Evolutionary conservation across 2,329 filamentous ascomycete genomes (phyloP).

Genomic region (Pseudogymnoascus sp.): DNA sequence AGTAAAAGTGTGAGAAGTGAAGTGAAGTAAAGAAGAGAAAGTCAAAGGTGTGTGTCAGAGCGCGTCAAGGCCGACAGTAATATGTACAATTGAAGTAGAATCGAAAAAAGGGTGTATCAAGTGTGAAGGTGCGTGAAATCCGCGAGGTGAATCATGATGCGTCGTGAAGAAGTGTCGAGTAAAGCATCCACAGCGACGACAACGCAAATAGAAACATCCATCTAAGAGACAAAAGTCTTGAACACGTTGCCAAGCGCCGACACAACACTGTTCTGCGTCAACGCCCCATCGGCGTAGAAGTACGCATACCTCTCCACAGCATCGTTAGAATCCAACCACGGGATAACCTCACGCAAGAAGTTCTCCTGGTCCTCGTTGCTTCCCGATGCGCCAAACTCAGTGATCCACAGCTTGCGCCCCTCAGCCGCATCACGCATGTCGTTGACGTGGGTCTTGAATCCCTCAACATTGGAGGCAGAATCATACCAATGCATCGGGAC

Average conservation of each 20-base stretch:
- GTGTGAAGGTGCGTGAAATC: conserved; percentile 6
- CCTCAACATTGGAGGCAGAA: conserved; percentile 30
- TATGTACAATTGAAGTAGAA: not conserved
- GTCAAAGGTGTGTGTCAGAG: not conserved
- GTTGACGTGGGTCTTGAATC: conserved; percentile 40
- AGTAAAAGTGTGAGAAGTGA: not conserved
- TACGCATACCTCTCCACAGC: conserved; percentile 38
- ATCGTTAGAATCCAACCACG: conserved; percentile 37
- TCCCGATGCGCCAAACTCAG: conserved; percentile 38
- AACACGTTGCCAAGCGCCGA: not conserved
- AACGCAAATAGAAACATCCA: not conserved
- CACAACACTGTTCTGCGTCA: not conserved
- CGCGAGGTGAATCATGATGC: not conserved
- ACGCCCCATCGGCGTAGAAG: conserved; percentile 22
- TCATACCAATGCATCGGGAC: conserved; percentile 45
- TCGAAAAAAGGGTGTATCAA: not conserved
- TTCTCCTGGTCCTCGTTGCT: conserved; percentile 27
- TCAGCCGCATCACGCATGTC: conserved; percentile 16
- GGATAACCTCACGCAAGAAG: conserved; percentile 40
- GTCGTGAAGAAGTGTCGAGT: not conserved
- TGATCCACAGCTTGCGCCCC: conserved; percentile 35
- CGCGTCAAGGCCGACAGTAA: not conserved
- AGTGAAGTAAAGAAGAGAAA: conserved; percentile 2
- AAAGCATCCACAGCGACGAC: not conserved
- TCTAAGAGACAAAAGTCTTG: not conserved